phyloP scores from a whole-genome alignment of 1,284 basidiomycete species.

The Golubevia sp. region DNA sequence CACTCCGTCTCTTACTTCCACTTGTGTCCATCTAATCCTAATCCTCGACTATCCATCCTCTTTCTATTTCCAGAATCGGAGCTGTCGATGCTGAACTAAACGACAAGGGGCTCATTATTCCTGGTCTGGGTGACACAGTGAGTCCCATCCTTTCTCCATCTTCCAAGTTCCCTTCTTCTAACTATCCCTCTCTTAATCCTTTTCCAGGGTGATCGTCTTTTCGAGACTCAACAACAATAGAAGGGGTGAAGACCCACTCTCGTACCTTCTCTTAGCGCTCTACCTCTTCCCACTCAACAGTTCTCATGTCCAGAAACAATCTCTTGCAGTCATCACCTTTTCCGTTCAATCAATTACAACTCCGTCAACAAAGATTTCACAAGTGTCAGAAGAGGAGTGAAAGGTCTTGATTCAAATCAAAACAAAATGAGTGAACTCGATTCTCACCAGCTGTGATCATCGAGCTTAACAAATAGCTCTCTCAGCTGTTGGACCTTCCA shows the following conservation, averaged over 20 bases:
- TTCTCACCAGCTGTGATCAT: slow-evolving; percentile 17
- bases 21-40: no score
- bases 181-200: background rate
- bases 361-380: no score
- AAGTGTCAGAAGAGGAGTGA: no score
- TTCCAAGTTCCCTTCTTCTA: background rate
- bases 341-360: no score
- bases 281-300: no score
- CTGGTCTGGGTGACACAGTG: slow-evolving; percentile 49
- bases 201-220: slow-evolving; percentile 31
- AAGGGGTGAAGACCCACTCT: no score
- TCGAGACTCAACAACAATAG: slow-evolving; percentile 19
- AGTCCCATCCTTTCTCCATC: slow-evolving; percentile 10
- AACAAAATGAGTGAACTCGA: no score
- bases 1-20: no score
- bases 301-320: no score
- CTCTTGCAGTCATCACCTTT: no score
- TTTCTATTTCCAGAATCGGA: slow-evolving; percentile 14
- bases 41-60: background rate
- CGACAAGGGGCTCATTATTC: slow-evolving; percentile 46
- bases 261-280: no score
- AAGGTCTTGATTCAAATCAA: no score
- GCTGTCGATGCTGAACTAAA: slow-evolving; percentile 41
- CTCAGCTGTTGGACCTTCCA: slow-evolving; percentile 22
- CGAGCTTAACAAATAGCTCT: slow-evolving; percentile 21